Evolutionary conservation across 805 yeast species (phyloP).

Genomic region (Myxozyma vanderwaltii): DNA sequence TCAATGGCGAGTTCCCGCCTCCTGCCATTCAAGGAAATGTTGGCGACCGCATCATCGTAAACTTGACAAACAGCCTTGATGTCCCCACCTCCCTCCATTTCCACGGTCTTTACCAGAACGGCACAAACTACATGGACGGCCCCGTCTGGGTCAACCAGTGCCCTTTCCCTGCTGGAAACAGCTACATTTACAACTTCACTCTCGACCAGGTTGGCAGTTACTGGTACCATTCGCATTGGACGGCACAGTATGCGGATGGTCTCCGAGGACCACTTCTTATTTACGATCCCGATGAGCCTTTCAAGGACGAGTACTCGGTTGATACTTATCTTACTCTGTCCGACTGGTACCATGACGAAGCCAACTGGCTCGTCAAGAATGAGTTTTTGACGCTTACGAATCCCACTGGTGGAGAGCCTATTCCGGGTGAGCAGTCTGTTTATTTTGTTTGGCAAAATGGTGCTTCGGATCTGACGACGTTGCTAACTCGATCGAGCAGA

Average conservation of each 20-base stretch:
- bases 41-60: conserved; percentile 76
- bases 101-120: conserved; percentile 89
- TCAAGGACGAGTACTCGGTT: conserved; percentile 67
- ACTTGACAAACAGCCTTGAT: conserved; percentile 69
- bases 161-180: conserved; percentile 77
- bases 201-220: conserved; percentile 85
- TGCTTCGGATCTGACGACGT: not conserved
- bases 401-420: conserved; percentile 98
- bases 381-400: conserved; percentile 70
- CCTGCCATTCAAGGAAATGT: conserved; percentile 71
- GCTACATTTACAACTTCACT: conserved; percentile 82
- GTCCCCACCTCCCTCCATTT: conserved; percentile 81
- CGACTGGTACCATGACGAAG: conserved; percentile 84
- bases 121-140: conserved; percentile 83
- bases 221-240: conserved; percentile 97
- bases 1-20: conserved; percentile 78
- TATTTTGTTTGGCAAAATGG: not conserved
- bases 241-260: conserved; percentile 93
- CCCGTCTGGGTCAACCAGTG: conserved; percentile 87
- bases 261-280: conserved; percentile 61
- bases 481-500: no score
- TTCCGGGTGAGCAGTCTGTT: conserved; percentile 52
- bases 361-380: conserved; percentile 52
- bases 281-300: conserved; percentile 66
- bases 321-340: conserved; percentile 67